Percentiles rank a stretch among this genome's conserved stretches.
Conservation (phyloP, 1,284 basidiomycete species). For the Stygiomarasmius scandens region DNA sequence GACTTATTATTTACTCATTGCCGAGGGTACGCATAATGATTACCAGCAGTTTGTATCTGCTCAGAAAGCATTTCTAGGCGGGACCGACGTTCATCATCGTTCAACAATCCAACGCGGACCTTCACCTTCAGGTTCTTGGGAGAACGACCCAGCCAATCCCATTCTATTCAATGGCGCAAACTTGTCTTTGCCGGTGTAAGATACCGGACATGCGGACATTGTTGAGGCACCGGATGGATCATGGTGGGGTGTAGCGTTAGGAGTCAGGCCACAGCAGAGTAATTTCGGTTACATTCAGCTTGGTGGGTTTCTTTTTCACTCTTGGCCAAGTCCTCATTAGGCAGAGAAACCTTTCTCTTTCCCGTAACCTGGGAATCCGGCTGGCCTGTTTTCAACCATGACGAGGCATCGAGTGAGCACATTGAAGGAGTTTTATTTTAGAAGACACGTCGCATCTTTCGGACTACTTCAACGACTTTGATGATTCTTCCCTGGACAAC, state of each 20-base stretch:
- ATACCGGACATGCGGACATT: conserved; percentile 44
- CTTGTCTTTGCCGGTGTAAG: conserved; percentile 35
- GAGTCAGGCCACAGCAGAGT: conserved; percentile 39
- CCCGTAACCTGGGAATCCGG: conserved; percentile 42
- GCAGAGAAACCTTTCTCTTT: conserved; percentile 46
- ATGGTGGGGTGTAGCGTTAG: conserved; percentile 49
- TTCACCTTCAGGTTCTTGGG: conserved; percentile 42
- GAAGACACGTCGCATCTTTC: conserved; percentile 26
- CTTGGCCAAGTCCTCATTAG: no score
- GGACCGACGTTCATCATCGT: conserved; percentile 35
- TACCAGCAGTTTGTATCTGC: no score
- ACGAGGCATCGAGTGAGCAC: conserved; percentile 31
- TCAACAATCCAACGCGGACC: conserved; percentile 40
- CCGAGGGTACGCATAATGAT: conserved; percentile 44
- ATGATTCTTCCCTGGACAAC: conserved; percentile 29
- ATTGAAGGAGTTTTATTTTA: conserved; percentile 29
- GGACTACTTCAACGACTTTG: conserved; percentile 22
- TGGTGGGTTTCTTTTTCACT: conserved; percentile 23
- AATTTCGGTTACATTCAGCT: conserved; percentile 38
- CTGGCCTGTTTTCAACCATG: conserved; percentile 41
- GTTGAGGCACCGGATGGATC: conserved; percentile 37
- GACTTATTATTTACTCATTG: conserved; percentile 45
- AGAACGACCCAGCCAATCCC: conserved; percentile 41
- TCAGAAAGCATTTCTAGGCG: no score
- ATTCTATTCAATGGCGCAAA: conserved; percentile 44